Base-by-base conservation (phyloP, 1,139 yeast genomes). In the Saccharomycopsis phalli region DNA sequence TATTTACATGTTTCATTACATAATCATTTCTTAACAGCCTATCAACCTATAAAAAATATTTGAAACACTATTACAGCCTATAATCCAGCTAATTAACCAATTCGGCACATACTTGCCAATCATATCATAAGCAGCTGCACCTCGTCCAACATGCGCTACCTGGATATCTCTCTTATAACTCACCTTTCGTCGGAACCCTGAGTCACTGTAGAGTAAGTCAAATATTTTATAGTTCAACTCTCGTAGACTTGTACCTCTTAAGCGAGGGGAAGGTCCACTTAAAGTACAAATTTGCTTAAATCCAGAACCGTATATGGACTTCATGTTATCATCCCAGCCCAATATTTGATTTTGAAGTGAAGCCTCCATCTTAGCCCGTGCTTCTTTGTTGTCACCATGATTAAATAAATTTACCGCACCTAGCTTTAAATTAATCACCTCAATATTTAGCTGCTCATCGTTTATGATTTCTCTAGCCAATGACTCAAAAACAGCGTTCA, bases 171-270 rank as follows among this genome's bases (percentile, higher is more conserved):
- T 40, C 14, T 40, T 43, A 31, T 45, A 33, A 3, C 14, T 26
- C 4, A 21, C 57, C 6, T 36, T 41, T 11, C 47, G 51, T 19
- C 48, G 49, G 6, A 53, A 45, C 33, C 50, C 49, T 21, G 45
- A 41, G 6, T 53, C 53, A 6, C 46, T 35, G 49, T 72, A 73
- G 3, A 74, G 56, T 49, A 76, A 56, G 49, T 77, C 84, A 53
- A 69, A 77, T 7, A 76, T 54, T 28, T 66, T 57, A 53, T 75
- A 74, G 50, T 74, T 72, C 26, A 76, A 62, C n/a, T 62, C 66
- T 38, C 68, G 62, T 37, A 76, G 59, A 36, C 62, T 62, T 1
- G 66, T 55, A 2, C 73, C 73, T 45, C 52, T 61, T 4, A 63
- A 50, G 3, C 65, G 55, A 35, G 57, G 58, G 3, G 66, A 59